Conservation (phyloP, 1,284 basidiomycete genomes). For the Trichosporon coremiiforme region DNA sequence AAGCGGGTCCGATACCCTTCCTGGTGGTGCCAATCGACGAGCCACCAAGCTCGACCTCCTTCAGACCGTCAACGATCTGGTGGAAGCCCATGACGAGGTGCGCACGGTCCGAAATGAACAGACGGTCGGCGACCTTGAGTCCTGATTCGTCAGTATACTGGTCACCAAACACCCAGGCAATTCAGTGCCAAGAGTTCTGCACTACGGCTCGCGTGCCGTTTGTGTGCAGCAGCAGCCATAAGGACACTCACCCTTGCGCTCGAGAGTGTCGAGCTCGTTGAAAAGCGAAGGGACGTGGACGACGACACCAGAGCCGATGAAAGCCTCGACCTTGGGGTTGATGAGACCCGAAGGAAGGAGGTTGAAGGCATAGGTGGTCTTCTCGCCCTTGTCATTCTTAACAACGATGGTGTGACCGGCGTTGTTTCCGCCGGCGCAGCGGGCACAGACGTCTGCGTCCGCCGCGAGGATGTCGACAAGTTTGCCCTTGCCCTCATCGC, state of each 20-base stretch:
- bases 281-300: slow-evolving; percentile 96
- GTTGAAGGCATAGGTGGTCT: slow-evolving; percentile 91
- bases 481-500: slow-evolving; percentile 95
- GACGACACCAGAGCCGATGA: slow-evolving; percentile 93
- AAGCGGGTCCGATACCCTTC: slow-evolving; percentile 97
- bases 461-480: slow-evolving; percentile 89
- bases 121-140: slow-evolving; percentile 78
- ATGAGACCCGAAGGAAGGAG: slow-evolving; percentile 90
- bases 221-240: neutral
- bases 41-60: slow-evolving; percentile 95
- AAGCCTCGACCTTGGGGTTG: slow-evolving; percentile 80
- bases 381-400: slow-evolving; percentile 68
- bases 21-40: slow-evolving; percentile 95
- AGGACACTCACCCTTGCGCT: slow-evolving; percentile 71
- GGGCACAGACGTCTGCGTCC: slow-evolving; percentile 87
- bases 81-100: slow-evolving; percentile 99
- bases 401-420: slow-evolving; percentile 98
- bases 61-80: slow-evolving; percentile 97
- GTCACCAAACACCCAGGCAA: neutral
- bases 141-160: slow-evolving; percentile 60
- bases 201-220: neutral
- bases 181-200: neutral
- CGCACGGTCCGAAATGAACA: slow-evolving; percentile 93
- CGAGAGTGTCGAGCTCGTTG: slow-evolving; percentile 81
- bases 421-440: slow-evolving; percentile 98